phyloP scores from a whole-genome alignment of 495 filamentous ascomycete species.

The Aspergillus ellipticus region DNA sequence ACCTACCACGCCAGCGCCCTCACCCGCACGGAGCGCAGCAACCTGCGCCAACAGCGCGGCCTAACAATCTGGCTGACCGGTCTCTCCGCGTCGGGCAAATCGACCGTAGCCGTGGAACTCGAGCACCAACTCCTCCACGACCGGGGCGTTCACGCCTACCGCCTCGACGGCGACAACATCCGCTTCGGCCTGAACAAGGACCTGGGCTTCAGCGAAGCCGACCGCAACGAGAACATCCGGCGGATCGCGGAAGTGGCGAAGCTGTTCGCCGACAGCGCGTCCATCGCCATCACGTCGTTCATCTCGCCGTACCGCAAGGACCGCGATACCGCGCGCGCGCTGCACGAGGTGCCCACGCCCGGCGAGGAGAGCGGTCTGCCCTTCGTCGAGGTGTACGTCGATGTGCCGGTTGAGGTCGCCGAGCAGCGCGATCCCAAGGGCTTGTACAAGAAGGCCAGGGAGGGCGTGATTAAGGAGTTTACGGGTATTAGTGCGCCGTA shows the following conservation, averaged over 20 bases:
- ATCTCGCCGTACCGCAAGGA: slow-evolving; percentile 92
- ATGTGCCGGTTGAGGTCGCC: slow-evolving; percentile 84
- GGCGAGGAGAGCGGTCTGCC: slow-evolving; percentile 58
- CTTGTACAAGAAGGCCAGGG: slow-evolving; percentile 91
- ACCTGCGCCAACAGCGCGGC: slow-evolving; percentile 75
- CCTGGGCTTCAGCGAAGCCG: slow-evolving; percentile 86
- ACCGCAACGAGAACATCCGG: slow-evolving; percentile 96
- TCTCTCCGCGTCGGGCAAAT: slow-evolving; percentile 92
- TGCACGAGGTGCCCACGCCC: slow-evolving; percentile 60
- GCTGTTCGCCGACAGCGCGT: slow-evolving; percentile 86
- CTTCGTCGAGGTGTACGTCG: slow-evolving; percentile 91
- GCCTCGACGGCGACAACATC: slow-evolving; percentile 97
- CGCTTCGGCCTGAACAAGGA: slow-evolving; percentile 98
- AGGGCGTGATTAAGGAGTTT: slow-evolving; percentile 93
- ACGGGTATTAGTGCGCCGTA: slow-evolving; percentile 91
- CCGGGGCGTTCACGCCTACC: slow-evolving; percentile 80
- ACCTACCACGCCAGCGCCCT: slow-evolving; percentile 94
- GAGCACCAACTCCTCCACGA: slow-evolving; percentile 81
- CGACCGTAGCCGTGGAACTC: slow-evolving; percentile 90
- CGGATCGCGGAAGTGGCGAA: slow-evolving; percentile 95
- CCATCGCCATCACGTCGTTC: slow-evolving; percentile 89
- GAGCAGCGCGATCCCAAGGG: slow-evolving; percentile 96
- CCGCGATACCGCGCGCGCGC: slow-evolving; percentile 70
- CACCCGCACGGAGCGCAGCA: slow-evolving; percentile 77
- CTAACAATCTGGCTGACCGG: slow-evolving; percentile 98